Percentiles rank a stretch among this genome's conserved stretches.
These are phyloP conservation scores for Allium sativum DNA, from an alignment of 106 monocot genomes.

Conservation along the genomic window DNA sequence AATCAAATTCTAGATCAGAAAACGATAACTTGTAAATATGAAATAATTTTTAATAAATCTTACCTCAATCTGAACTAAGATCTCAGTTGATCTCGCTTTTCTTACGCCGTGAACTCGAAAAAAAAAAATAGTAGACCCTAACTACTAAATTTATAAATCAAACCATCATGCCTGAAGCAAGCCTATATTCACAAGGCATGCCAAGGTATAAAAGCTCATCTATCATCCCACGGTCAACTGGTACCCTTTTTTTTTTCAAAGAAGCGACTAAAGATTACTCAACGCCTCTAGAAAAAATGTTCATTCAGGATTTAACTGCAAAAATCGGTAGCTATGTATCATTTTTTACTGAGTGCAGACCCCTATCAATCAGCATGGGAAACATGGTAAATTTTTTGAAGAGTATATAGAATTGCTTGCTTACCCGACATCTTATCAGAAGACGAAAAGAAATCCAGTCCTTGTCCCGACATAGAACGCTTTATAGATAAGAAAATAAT, in stretches of 20 bases:
- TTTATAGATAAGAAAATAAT: slow-evolving; percentile 92
- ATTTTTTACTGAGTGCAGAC: slow-evolving; percentile 87
- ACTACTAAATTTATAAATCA: too few relatives aligned
- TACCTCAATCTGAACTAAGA: too few relatives aligned
- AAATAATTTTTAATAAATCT: too few relatives aligned
- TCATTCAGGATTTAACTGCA: slow-evolving; percentile 67
- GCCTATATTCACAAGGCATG: too few relatives aligned
- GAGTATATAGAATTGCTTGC: slow-evolving; percentile 58
- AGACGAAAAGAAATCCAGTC: slow-evolving; percentile 59
- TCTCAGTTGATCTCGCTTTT: too few relatives aligned
- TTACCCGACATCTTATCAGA: slow-evolving; percentile 58
- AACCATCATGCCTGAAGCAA: too few relatives aligned
- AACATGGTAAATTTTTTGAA: slow-evolving; percentile 93
- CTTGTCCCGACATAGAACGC: slow-evolving; percentile 75
- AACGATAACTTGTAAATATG: too few relatives aligned
- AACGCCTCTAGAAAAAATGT: slow-evolving; percentile 58
- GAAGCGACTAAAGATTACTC: slow-evolving; percentile 76
- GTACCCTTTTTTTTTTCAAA: slow-evolving; percentile 78
- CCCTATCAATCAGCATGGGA: slow-evolving; percentile 95
- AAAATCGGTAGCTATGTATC: slow-evolving; percentile 84
- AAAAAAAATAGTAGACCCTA: too few relatives aligned
- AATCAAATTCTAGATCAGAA: too few relatives aligned
- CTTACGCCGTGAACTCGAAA: too few relatives aligned
- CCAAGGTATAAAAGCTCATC: too few relatives aligned
- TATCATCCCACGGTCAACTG: too few relatives aligned